A percentile compares a stretch with the other conserved stretches of the same genome.
Evolutionary conservation across 352 stramenopile species (phyloP).

Genomic region (Phytopythium montanum): DNA sequence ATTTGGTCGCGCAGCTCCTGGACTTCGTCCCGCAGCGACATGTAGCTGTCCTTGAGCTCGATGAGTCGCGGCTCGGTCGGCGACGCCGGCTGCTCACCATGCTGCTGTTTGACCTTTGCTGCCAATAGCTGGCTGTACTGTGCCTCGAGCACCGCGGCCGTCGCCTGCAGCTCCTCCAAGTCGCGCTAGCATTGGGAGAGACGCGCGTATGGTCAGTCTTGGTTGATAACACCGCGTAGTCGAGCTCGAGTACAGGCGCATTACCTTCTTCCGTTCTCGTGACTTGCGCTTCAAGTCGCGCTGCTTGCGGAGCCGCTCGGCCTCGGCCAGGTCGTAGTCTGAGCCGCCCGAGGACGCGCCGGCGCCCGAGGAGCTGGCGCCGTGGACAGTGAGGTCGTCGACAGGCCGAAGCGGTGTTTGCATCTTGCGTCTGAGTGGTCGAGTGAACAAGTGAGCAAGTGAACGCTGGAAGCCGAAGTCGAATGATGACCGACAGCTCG

Average conservation of each 20-base stretch:
- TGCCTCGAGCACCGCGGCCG: slow-evolving; percentile 27
- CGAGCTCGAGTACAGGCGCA: background rate
- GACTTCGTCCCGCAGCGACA: slow-evolving; percentile 32
- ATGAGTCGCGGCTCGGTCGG: slow-evolving; percentile 26
- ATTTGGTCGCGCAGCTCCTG: slow-evolving; percentile 40
- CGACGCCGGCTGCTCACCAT: slow-evolving; percentile 8
- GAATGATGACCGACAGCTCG: background rate
- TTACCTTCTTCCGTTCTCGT: slow-evolving; percentile 39
- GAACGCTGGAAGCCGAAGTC: background rate
- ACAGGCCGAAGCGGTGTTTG: slow-evolving; percentile 4
- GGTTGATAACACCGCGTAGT: background rate
- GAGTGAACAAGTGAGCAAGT: slow-evolving; percentile 3
- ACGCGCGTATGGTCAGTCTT: background rate
- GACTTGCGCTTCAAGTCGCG: slow-evolving; percentile 44
- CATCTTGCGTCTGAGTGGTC: slow-evolving; percentile 1
- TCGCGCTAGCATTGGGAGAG: slow-evolving; percentile 16
- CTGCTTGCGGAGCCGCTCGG: slow-evolving; percentile 38
- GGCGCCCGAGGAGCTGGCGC: background rate
- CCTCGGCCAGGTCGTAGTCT: slow-evolving; percentile 14
- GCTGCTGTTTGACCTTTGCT: slow-evolving; percentile 18
- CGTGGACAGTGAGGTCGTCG: slow-evolving; percentile 5
- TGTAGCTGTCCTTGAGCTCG: slow-evolving; percentile 36
- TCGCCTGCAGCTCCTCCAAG: slow-evolving; percentile 32
- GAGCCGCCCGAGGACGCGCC: slow-evolving; percentile 1
- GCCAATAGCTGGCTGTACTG: slow-evolving; percentile 38